Conservation (phyloP, 306 rosid species). For the Lotus japonicus region DNA sequence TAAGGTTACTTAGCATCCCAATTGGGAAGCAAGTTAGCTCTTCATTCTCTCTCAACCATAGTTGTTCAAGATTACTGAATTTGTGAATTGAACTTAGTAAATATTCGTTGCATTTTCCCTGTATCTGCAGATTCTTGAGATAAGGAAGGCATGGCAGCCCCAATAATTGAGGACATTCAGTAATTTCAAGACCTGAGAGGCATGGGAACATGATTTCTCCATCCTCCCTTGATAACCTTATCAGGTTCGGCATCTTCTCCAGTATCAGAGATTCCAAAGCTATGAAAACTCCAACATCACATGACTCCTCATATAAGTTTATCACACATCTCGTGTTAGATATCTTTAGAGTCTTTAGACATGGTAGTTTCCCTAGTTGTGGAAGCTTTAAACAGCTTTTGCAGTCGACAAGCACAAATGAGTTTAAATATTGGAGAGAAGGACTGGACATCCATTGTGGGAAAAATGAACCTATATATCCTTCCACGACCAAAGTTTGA, state of each 20-base stretch:
- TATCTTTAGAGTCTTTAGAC: neutral
- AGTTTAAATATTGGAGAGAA: neutral
- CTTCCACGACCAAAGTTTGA: neutral
- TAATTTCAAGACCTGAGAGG: neutral
- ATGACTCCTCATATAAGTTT: neutral
- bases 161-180: constrained; percentile 9
- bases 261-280: neutral
- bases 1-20: constrained; percentile 17
- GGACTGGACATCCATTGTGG: constrained; percentile 1
- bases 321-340: neutral
- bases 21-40: constrained; percentile 5
- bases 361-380: neutral
- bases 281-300: constrained; percentile 4
- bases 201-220: neutral
- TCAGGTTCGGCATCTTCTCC: constrained; percentile 5
- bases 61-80: neutral
- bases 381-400: neutral
- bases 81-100: constrained; percentile 3
- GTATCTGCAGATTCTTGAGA: neutral
- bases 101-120: neutral
- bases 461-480: neutral
- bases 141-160: constrained; percentile 20
- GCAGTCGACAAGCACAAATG: neutral
- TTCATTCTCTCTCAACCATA: neutral
- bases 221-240: constrained; percentile 5